Base-by-base conservation (phyloP, 1,139 yeast species). In the Geotrichum reessii region DNA sequence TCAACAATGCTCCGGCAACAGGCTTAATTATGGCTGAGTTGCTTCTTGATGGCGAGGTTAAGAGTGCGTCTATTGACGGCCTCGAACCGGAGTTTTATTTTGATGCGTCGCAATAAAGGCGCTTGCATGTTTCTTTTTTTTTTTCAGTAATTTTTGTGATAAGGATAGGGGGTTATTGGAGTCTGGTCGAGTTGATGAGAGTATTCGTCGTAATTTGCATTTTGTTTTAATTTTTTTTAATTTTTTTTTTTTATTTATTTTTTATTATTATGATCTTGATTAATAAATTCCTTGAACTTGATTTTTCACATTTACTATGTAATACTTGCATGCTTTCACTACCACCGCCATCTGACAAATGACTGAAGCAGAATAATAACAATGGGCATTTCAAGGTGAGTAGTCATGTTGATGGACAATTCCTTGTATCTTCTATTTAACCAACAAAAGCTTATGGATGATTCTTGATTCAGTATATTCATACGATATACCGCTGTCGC, bases 1-100 rank as follows among this genome's bases (percentile, higher is more conserved):
- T 93, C 63, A 93, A 93, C 73, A 92, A 93, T 72, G 97, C 97
- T 0, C 98, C 98, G 1, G 98, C 89, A 3, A 91, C 98, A 0
- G 99, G 99, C 21, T 85, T 90, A 68, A 81, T 93, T 53, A 82
- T 93, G 87, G 84, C 96, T 65, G 98, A 93, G 73, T 70, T 93
- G 59, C 73, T 93, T 54, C 74, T 92, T 57, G 98, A 92, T 58
- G 98, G 98, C n/a, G 82, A 81, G 62, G 85, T 86, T 11, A 78
- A 74, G 52, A 83, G 90, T 60, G 95, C 96, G 24, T 89, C 88
- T 69, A 82, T 91, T 42, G 79, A 86, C 50, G 86, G 91, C 1
- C 78, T 93, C 61, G 93, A 91, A 69, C 98, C 98, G 21, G 82
- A 88, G 50, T 76, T 87, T 59, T 90, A 87, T 71, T 92, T 92